Percentiles rank a stretch among this genome's conserved stretches.
Evolutionary conservation across 371 early-diverging fungal genomes (phyloP).

Genomic region (Mucor plumbeus): DNA sequence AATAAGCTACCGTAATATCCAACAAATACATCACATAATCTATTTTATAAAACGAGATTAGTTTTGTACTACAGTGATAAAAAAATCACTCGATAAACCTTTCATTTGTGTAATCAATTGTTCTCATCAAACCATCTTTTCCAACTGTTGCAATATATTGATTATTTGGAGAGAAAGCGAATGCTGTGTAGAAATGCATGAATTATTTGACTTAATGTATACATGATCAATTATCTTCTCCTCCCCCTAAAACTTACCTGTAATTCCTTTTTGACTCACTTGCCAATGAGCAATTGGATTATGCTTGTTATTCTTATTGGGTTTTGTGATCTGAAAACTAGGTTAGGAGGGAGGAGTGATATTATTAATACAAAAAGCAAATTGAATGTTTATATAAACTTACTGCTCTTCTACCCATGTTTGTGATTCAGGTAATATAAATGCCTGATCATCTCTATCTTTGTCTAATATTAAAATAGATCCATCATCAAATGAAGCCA

Average conservation of each 20-base stretch:
- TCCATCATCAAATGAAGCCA: slow-evolving; percentile 81
- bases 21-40: slow-evolving; percentile 71
- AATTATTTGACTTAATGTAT: background rate
- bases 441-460: slow-evolving; percentile 79
- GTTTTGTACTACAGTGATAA: background rate
- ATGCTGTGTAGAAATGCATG: slow-evolving; percentile 37
- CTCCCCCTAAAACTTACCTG: slow-evolving; percentile 43
- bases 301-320: slow-evolving; percentile 54
- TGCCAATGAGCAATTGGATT: slow-evolving; percentile 80
- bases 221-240: background rate
- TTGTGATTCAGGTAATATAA: slow-evolving; percentile 39
- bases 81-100: slow-evolving; percentile 12
- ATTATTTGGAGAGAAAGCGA: slow-evolving; percentile 85
- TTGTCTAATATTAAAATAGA: slow-evolving; percentile 82
- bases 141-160: slow-evolving; percentile 76
- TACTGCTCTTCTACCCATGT: slow-evolving; percentile 34
- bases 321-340: slow-evolving; percentile 57
- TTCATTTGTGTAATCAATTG: slow-evolving; percentile 60
- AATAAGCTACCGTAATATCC: slow-evolving; percentile 83
- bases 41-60: slow-evolving; percentile 16
- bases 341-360: too few species aligned
- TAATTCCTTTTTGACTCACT: slow-evolving; percentile 65
- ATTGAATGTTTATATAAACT: background rate
- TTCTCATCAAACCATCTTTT: slow-evolving; percentile 73
- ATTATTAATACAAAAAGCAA: too few species aligned